phyloP scores from a whole-genome alignment of 306 rosid species.

The Luffa acutangula region DNA sequence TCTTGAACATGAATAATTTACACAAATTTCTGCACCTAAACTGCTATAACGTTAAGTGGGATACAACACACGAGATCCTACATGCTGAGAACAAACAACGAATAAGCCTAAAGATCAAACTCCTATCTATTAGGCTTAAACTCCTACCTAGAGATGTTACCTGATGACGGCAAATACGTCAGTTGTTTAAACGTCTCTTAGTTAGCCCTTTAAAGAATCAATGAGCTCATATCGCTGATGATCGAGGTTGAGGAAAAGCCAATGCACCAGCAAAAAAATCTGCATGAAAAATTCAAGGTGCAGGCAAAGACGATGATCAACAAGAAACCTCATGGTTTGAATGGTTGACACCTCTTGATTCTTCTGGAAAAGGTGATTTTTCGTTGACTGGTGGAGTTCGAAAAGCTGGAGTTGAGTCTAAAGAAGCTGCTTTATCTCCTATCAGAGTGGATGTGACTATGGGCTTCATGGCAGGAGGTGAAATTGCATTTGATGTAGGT shows the following conservation, averaged over 20 bases:
- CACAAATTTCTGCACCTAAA: not conserved
- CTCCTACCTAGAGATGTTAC: constrained; percentile 3
- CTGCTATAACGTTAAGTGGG: not conserved
- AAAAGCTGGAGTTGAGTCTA: not conserved
- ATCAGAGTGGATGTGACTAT: not conserved
- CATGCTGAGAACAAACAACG: constrained; percentile 1
- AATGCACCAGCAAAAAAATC: not conserved
- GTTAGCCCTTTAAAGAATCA: constrained; percentile 7
- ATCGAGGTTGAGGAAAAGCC: not conserved
- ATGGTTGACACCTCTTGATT: not conserved
- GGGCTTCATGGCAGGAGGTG: not conserved
- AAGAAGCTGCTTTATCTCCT: not conserved
- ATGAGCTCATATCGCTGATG: not conserved
- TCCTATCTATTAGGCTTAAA: not conserved
- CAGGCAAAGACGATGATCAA: not conserved
- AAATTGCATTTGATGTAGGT: not conserved
- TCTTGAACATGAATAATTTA: constrained; percentile 1
- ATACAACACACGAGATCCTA: constrained; percentile 5
- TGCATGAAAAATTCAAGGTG: not conserved
- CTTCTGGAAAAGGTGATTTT: not conserved
- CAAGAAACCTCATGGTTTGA: constrained; percentile 11
- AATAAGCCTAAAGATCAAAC: constrained; percentile 1
- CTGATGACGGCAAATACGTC: constrained; percentile 2
- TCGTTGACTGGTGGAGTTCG: not conserved
- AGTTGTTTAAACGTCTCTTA: not conserved